Conservation (phyloP, 2,329 filamentous ascomycete species). For the Aspergillus brasiliensis region DNA sequence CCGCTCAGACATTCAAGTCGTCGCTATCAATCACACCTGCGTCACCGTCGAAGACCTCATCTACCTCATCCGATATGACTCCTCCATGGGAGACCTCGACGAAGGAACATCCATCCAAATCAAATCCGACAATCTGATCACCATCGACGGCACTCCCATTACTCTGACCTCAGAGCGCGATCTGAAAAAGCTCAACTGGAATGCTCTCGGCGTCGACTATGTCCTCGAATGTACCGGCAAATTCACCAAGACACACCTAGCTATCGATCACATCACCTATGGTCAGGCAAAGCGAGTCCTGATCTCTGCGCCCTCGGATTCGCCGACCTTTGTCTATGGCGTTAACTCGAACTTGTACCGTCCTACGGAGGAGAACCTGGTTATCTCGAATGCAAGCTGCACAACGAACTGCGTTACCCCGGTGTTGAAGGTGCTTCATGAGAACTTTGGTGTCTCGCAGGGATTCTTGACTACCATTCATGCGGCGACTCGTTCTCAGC, state of each 20-base stretch:
- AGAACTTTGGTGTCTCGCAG: constrained; percentile 33
- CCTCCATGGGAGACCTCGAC: constrained; percentile 80
- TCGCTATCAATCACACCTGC: constrained; percentile 35
- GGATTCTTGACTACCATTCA: constrained; percentile 37
- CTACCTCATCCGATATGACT: constrained; percentile 33
- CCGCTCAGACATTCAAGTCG: constrained; percentile 28
- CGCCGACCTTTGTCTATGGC: constrained; percentile 60
- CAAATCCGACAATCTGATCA: constrained; percentile 79
- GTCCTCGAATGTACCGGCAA: constrained; percentile 34
- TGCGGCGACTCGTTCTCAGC: constrained; percentile 35
- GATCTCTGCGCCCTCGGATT: constrained; percentile 62
- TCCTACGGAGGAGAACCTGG: constrained; percentile 22
- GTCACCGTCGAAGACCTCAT: constrained; percentile 31
- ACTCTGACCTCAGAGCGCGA: constrained; percentile 31
- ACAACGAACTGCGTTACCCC: constrained; percentile 39
- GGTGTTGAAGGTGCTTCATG: constrained; percentile 34
- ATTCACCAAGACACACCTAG: constrained; percentile 76
- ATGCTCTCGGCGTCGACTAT: constrained; percentile 29
- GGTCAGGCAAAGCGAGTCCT: constrained; percentile 89
- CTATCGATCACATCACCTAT: constrained; percentile 71
- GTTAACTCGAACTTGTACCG: constrained; percentile 33
- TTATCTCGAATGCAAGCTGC: constrained; percentile 36
- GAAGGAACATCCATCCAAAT: constrained; percentile 93
- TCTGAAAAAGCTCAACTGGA: constrained; percentile 32
- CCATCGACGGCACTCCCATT: constrained; percentile 24